Conservation (phyloP, 805 yeast genomes). For the Yamadazyma endophytica region DNA sequence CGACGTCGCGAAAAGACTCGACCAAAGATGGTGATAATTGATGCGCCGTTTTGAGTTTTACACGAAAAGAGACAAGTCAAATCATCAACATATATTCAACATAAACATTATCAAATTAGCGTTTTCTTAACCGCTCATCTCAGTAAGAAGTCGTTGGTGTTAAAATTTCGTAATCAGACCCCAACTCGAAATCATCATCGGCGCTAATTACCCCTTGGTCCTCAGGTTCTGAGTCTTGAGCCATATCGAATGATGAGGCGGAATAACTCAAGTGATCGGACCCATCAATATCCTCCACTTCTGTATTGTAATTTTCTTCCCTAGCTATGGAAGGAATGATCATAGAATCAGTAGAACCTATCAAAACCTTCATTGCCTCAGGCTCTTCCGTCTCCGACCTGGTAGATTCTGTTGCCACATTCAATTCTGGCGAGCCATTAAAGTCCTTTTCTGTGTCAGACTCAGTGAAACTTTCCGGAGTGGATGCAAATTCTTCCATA, state of each 20-base stretch:
- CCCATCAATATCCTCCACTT: constrained; percentile 1
- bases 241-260: too few relatives aligned
- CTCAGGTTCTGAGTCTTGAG: constrained; percentile 25
- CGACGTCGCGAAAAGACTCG: too few relatives aligned
- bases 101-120: constrained; percentile 2
- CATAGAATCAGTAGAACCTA: constrained; percentile 23
- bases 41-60: constrained; percentile 1
- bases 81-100: too few relatives aligned
- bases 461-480: constrained; percentile 4
- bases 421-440: too few relatives aligned
- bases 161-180: constrained; percentile 36
- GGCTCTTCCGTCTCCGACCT: too few relatives aligned
- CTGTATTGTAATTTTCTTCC: background rate
- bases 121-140: background rate
- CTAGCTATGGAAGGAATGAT: constrained; percentile 25
- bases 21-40: constrained; percentile 1
- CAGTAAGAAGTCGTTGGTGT: constrained; percentile 17
- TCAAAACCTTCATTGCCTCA: background rate
- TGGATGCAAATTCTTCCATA: too few relatives aligned
- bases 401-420: too few relatives aligned
- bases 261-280: too few relatives aligned
- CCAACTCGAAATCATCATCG: constrained; percentile 20
- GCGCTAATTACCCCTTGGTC: constrained; percentile 29
- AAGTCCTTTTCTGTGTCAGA: constrained; percentile 3
- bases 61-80: too few relatives aligned